Evolutionary conservation across 179 eudicot genomes (phyloP).

Genomic region (Drosera spatulata): DNA sequence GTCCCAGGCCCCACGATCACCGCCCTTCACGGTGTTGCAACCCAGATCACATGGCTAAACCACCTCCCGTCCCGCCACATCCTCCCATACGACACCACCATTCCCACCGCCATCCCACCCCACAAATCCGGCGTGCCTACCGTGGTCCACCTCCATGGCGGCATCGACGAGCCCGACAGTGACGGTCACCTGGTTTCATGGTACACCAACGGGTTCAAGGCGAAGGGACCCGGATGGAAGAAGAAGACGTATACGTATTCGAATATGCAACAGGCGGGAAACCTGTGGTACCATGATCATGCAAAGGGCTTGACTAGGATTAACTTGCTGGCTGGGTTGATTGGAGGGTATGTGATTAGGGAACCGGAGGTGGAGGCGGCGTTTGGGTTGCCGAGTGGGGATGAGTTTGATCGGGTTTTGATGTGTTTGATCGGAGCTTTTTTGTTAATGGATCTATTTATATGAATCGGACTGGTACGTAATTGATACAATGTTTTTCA

Average conservation of each 20-base stretch:
- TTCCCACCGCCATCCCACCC: conserved; percentile 60
- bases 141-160: conserved; percentile 86
- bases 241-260: conserved; percentile 44
- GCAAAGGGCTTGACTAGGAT: conserved; percentile 91
- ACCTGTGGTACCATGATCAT: conserved; percentile 85
- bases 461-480: conserved; percentile 48
- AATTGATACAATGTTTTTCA: too few species aligned
- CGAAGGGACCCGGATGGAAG: conserved; percentile 47
- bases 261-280: conserved; percentile 72
- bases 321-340: conserved; percentile 70
- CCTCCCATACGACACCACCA: conserved; percentile 86
- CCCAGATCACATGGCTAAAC: conserved; percentile 57
- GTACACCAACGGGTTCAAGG: conserved; percentile 57
- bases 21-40: conserved; percentile 53
- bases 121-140: conserved; percentile 51
- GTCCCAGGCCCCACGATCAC: conserved; percentile 89
- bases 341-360: conserved; percentile 65
- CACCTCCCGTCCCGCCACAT: conserved; percentile 70
- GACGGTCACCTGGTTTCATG: conserved; percentile 66
- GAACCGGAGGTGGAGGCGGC: conserved; percentile 43
- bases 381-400: conserved; percentile 44
- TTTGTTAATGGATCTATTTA: conserved; percentile 48
- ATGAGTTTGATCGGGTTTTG: conserved; percentile 55
- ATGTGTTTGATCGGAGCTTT: conserved; percentile 62
- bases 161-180: conserved; percentile 57